Percentiles rank a stretch among this genome's conserved stretches.
These are phyloP conservation scores for Mycena rebaudengoi DNA, from an alignment of 768 basidiomycete species.

Conservation along the genomic window DNA sequence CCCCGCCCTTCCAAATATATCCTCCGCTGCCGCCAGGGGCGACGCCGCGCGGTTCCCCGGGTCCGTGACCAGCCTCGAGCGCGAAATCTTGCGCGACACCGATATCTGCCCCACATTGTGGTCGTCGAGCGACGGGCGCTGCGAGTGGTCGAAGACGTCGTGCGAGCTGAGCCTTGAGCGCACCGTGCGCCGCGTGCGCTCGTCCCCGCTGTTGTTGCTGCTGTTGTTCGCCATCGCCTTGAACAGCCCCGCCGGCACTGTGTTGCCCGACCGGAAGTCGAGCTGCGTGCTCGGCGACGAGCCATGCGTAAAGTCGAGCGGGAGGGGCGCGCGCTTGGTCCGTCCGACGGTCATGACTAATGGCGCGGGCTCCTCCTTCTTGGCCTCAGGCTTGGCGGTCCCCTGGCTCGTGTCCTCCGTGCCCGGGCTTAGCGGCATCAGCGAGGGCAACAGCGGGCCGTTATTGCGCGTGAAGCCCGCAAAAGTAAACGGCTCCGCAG, in stretches of 20 bases:
- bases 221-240: constrained; percentile 70
- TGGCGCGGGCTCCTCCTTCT: constrained; percentile 32
- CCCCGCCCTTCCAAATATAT: constrained; percentile 51
- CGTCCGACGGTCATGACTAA: constrained; percentile 40
- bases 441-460: constrained; percentile 18
- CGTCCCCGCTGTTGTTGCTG: constrained; percentile 59
- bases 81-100: constrained; percentile 64
- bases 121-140: constrained; percentile 81
- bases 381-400: constrained; percentile 42
- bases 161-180: constrained; percentile 80
- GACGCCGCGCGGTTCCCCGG: constrained; percentile 47
- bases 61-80: constrained; percentile 65
- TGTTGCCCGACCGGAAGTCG: constrained; percentile 74
- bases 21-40: no score
- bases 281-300: constrained; percentile 38
- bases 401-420: constrained; percentile 33
- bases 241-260: constrained; percentile 87
- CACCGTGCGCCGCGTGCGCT: constrained; percentile 73
- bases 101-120: constrained; percentile 72
- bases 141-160: constrained; percentile 75
- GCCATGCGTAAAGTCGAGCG: constrained; percentile 72
- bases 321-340: constrained; percentile 77
- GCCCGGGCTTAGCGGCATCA: constrained; percentile 23
- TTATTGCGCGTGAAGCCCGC: constrained; percentile 58
- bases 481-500: constrained; percentile 72